A percentile compares a stretch with the other conserved stretches of the same genome.
Conservation (phyloP, 1,139 yeast genomes). For the Candida frijolesensis region DNA sequence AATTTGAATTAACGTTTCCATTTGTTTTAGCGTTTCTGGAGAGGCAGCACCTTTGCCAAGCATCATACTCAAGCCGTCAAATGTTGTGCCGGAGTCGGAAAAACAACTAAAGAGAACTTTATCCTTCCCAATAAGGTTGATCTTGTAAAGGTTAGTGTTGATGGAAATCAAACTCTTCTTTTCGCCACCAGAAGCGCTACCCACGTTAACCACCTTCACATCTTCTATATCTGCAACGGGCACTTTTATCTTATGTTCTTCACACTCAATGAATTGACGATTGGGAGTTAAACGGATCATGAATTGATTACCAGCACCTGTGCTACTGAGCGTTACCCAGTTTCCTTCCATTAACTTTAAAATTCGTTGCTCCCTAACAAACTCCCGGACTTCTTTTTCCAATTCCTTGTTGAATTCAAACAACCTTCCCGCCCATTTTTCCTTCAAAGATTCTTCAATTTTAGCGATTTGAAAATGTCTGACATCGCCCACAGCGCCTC, state of each 20-base stretch:
- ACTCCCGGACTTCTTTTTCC: slow-evolving; percentile 63
- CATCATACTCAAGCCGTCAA: slow-evolving; percentile 75
- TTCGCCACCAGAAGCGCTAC: slow-evolving; percentile 2
- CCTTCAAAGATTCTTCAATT: slow-evolving; percentile 36
- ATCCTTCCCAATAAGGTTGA: slow-evolving; percentile 48
- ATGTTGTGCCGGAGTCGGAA: slow-evolving; percentile 74
- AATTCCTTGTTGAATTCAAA: slow-evolving; percentile 54
- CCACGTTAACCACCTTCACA: slow-evolving; percentile 3
- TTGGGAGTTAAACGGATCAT: neutral
- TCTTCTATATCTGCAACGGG: slow-evolving; percentile 3
- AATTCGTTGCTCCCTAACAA: slow-evolving; percentile 79
- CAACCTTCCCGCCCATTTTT: slow-evolving; percentile 40
- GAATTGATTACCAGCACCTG: neutral
- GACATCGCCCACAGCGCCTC: slow-evolving; percentile 45
- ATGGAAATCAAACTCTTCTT: slow-evolving; percentile 43
- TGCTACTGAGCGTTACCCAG: slow-evolving; percentile 1
- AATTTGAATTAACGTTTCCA: slow-evolving; percentile 57
- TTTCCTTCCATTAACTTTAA: slow-evolving; percentile 46
- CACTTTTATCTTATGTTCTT: slow-evolving; percentile 1
- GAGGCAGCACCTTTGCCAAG: slow-evolving; percentile 48
- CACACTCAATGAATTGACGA: slow-evolving; percentile 2
- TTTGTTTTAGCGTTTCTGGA: slow-evolving; percentile 59
- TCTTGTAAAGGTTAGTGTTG: slow-evolving; percentile 55
- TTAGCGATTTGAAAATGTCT: slow-evolving; percentile 57
- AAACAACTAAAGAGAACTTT: slow-evolving; percentile 56